These are phyloP conservation scores for Tulasnella sp. DNA, from an alignment of 768 basidiomycete genomes.

Conservation along the genomic window DNA sequence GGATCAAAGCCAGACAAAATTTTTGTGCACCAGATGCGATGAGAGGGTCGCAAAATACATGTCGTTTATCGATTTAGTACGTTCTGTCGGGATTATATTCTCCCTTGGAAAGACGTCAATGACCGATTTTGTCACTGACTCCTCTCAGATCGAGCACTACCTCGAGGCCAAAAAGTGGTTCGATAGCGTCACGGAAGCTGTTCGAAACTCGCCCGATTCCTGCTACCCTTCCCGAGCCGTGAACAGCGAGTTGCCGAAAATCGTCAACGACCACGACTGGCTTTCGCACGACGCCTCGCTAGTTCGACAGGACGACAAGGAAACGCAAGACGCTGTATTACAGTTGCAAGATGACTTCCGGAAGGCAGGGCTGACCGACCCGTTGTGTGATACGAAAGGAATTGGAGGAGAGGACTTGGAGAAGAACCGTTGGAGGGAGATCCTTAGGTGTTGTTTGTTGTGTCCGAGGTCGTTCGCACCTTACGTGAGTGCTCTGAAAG, in stretches of 20 bases:
- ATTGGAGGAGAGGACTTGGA: neutral
- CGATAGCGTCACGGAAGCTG: neutral
- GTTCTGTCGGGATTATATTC: no score
- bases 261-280: neutral
- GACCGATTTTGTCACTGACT: neutral
- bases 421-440: no score
- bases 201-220: neutral
- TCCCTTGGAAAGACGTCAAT: no score
- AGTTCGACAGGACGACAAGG: neutral
- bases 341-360: neutral
- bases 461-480: neutral
- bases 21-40: neutral
- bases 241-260: neutral
- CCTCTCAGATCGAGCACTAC: neutral
- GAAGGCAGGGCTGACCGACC: neutral
- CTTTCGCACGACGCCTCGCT: neutral
- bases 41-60: neutral
- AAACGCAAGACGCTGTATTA: neutral
- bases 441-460: neutral
- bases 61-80: neutral
- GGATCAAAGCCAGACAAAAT: neutral
- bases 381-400: neutral
- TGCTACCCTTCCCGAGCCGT: neutral
- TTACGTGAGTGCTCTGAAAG: neutral
- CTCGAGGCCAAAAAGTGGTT: neutral